Conservation (phyloP, 257 asterid species). For the Fraxinus excelsior region DNA sequence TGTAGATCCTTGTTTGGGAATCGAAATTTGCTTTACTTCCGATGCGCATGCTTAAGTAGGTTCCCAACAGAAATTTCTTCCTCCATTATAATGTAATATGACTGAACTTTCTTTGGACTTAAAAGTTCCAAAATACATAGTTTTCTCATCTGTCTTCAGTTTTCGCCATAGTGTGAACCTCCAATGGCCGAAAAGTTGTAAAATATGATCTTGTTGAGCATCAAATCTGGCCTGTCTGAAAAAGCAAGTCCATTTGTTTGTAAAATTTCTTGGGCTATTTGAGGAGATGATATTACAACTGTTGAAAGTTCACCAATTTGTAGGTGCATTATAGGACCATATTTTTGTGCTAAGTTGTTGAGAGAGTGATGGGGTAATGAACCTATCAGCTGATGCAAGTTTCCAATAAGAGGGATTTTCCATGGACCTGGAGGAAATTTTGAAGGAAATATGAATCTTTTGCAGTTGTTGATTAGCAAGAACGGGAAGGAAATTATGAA, state of each 20-base stretch:
- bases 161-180: conserved; percentile 25
- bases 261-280: conserved; percentile 21
- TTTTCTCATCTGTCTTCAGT: conserved; percentile 32
- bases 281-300: conserved; percentile 22
- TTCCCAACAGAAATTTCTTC: no score
- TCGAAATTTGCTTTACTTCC: no score
- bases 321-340: conserved; percentile 31
- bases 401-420: conserved; percentile 24
- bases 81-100: conserved; percentile 9
- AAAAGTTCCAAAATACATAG: conserved; percentile 25
- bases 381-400: conserved; percentile 10
- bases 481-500: neutral
- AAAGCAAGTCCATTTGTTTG: conserved; percentile 24
- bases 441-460: neutral
- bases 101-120: conserved; percentile 1
- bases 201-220: neutral
- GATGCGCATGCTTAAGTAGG: no score
- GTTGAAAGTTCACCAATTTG: conserved; percentile 21
- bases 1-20: no score
- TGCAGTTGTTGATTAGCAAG: neutral
- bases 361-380: conserved; percentile 14
- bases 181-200: conserved; percentile 26
- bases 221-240: conserved; percentile 12
- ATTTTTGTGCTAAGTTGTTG: conserved; percentile 19
- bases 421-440: conserved; percentile 20